phyloP scores from a whole-genome alignment of 352 stramenopile species.

The Pythium phragmiticola region DNA sequence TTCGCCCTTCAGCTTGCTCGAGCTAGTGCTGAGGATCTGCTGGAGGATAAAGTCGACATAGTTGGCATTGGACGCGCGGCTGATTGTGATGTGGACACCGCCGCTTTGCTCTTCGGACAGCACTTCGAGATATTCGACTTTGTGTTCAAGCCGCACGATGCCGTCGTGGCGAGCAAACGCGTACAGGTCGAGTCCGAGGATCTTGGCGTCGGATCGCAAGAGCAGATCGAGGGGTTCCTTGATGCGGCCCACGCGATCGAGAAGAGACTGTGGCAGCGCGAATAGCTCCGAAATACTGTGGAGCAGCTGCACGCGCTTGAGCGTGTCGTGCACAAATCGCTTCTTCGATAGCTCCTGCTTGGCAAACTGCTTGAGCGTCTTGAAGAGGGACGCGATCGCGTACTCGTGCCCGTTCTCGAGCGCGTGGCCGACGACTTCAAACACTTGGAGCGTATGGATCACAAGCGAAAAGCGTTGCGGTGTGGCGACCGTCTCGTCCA shows the following conservation, averaged over 20 bases:
- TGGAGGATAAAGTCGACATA: constrained; percentile 73
- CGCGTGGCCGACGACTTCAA: constrained; percentile 50
- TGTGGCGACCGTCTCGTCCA: constrained; percentile 49
- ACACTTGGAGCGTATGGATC: constrained; percentile 61
- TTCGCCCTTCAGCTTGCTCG: constrained; percentile 53
- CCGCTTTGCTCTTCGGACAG: constrained; percentile 58
- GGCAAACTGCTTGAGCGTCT: constrained; percentile 50
- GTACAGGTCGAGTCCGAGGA: constrained; percentile 68
- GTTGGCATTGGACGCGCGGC: constrained; percentile 51
- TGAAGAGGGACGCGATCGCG: constrained; percentile 35
- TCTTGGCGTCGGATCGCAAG: constrained; percentile 67
- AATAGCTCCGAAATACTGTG: constrained; percentile 48
- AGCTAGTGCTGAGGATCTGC: constrained; percentile 54
- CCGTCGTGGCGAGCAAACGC: constrained; percentile 42
- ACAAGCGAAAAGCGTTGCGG: constrained; percentile 68
- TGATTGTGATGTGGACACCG: constrained; percentile 57
- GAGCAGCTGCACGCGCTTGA: constrained; percentile 47
- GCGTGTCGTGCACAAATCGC: constrained; percentile 35
- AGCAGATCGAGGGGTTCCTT: constrained; percentile 60
- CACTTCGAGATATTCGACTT: constrained; percentile 68
- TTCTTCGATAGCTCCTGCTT: constrained; percentile 54
- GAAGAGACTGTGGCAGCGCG: constrained; percentile 35
- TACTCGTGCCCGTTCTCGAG: constrained; percentile 36
- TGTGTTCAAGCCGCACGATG: constrained; percentile 67
- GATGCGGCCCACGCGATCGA: constrained; percentile 35